A percentile compares a stretch with the other conserved stretches of the same genome.
Evolutionary conservation across 345 rosid species (phyloP).

Genomic region (Eucalyptus polyanthemos): DNA sequence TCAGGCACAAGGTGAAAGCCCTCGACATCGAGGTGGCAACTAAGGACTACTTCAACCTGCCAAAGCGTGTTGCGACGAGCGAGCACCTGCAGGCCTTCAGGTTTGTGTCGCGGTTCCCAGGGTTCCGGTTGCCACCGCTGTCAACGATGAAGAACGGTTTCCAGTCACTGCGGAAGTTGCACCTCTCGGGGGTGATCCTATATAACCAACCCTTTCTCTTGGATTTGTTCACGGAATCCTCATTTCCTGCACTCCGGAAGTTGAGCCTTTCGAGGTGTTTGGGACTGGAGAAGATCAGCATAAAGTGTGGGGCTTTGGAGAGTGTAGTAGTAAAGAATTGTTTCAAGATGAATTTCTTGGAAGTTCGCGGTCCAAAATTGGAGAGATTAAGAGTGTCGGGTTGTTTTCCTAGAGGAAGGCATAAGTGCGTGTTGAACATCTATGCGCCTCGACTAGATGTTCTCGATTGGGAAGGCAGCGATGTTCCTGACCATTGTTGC

Average conservation of each 20-base stretch:
- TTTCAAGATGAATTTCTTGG: slow-evolving; percentile 35
- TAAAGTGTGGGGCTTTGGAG: slow-evolving; percentile 43
- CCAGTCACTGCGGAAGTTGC: slow-evolving; percentile 31
- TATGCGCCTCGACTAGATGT: slow-evolving; percentile 25
- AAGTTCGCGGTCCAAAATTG: slow-evolving; percentile 27
- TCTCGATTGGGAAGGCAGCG: slow-evolving; percentile 46
- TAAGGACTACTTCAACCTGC: slow-evolving; percentile 65
- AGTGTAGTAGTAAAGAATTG: slow-evolving; percentile 45
- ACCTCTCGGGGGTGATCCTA: slow-evolving; percentile 38
- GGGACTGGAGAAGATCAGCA: slow-evolving; percentile 45
- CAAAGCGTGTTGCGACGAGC: slow-evolving; percentile 45
- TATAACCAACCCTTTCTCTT: slow-evolving; percentile 33
- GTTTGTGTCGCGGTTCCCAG: slow-evolving; percentile 48
- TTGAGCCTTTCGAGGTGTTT: slow-evolving; percentile 38
- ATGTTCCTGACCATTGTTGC: slow-evolving; percentile 14
- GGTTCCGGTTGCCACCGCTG: slow-evolving; percentile 61
- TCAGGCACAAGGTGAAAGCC: slow-evolving; percentile 49
- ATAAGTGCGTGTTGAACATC: slow-evolving; percentile 39
- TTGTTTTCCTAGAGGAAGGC: slow-evolving; percentile 38
- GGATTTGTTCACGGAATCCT: slow-evolving; percentile 56
- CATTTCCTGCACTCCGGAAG: slow-evolving; percentile 47
- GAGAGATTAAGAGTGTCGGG: slow-evolving; percentile 36
- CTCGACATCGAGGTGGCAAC: slow-evolving; percentile 76
- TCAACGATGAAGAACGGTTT: slow-evolving; percentile 37
- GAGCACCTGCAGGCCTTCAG: slow-evolving; percentile 37